Base-by-base conservation (phyloP, 441 rosid genomes). In the Syzygium syzygioides region DNA sequence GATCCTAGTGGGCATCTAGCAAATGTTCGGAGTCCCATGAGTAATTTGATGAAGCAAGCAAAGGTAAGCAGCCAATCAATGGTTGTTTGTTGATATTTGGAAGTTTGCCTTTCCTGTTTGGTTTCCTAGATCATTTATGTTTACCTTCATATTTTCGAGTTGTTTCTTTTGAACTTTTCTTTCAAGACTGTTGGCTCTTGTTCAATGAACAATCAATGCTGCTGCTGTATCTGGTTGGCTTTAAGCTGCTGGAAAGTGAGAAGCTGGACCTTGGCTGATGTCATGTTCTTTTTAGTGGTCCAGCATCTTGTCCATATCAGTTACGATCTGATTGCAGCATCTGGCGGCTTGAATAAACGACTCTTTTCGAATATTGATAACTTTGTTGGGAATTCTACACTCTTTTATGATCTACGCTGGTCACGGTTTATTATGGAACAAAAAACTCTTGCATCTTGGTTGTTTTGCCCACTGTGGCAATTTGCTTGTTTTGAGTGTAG, bases 1-100 rank as follows among this genome's bases (percentile, higher is more conserved):
- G 90, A 93, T 93, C 86, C 97, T 86, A 90, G 86, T 87, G 94
- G 93, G 88, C 92, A 88, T 85, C 89, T 87, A 20, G 96, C 94
- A 89, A 92, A 90, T 90, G 91, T 89, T 32, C 89, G 59, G 53
- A 90, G 85, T 89, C 91, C 96, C 68, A 66, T 87, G 89, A 95
- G 92, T 92, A 89, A 92, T 86, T 88, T 90, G 85, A 87, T 87
- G 87, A 95, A 89, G 89, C 96, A 93, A 90, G 93, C 90, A 71
- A 91, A 88, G 92, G 94, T 92, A 79, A 89, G 91, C 80, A 85
- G 85, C 66, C 50, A 52, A 57, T 87, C 15, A 25, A 85, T 55
- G 17, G 45, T 15, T n/a, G 37, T 34, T 54, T 23, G 26, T 55
- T 54, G 87, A 54, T 84, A 84, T 23, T 76, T 76, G 55, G 59